These are phyloP conservation scores for Cornus kousa DNA, from an alignment of 148 eudicot species.

Conservation along the genomic window DNA sequence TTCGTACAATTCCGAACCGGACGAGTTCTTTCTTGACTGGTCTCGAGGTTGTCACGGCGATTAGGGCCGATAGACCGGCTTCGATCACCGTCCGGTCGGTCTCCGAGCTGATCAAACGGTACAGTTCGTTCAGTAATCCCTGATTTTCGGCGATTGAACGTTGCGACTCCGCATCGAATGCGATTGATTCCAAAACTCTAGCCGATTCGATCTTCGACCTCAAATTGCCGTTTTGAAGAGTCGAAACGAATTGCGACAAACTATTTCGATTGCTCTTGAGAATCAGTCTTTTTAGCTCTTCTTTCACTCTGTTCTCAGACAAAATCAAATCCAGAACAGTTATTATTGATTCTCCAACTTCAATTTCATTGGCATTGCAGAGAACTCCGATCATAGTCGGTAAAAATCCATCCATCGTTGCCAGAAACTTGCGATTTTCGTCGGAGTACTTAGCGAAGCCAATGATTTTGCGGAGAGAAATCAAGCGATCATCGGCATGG, in stretches of 20 bases:
- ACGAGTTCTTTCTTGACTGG: constrained; percentile 41
- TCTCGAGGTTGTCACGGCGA: constrained; percentile 37
- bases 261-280: constrained; percentile 12
- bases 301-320: constrained; percentile 22
- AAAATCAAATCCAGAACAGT: constrained; percentile 38
- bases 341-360: constrained; percentile 30
- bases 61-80: constrained; percentile 46
- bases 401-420: constrained; percentile 18
- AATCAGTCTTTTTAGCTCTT: constrained; percentile 17
- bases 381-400: constrained; percentile 14
- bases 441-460: constrained; percentile 27
- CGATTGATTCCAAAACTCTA: constrained; percentile 33
- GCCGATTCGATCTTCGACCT: constrained; percentile 38
- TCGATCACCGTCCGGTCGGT: constrained; percentile 27
- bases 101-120: constrained; percentile 25
- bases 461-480: constrained; percentile 29
- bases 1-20: constrained; percentile 39
- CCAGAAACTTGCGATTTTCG: constrained; percentile 42
- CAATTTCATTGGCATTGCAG: constrained; percentile 12
- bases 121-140: constrained; percentile 30
- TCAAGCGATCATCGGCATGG: background rate
- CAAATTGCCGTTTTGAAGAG: constrained; percentile 37
- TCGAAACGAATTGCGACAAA: constrained; percentile 24
- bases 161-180: constrained; percentile 33
- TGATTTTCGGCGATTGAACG: constrained; percentile 35